Conservation (phyloP, 2,329 filamentous ascomycete genomes). For the Bertia moriformis region DNA sequence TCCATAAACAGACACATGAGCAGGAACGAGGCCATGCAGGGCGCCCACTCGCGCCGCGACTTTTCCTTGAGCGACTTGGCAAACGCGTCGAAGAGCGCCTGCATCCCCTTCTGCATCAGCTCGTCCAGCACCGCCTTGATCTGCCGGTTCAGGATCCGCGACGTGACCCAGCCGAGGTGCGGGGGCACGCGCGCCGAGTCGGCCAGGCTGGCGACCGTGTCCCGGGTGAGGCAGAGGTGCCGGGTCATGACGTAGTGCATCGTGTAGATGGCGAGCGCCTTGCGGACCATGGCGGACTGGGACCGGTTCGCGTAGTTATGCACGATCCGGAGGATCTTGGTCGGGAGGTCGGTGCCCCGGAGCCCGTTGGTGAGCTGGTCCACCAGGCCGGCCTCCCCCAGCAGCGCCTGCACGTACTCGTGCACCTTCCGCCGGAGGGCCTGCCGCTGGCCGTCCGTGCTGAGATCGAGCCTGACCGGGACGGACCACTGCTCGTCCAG, state of each 20-base stretch:
- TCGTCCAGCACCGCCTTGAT: constrained; percentile 42
- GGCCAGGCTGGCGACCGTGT: constrained; percentile 24
- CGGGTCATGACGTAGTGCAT: constrained; percentile 42
- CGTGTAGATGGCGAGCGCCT: constrained; percentile 36
- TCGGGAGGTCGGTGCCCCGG: constrained; percentile 27
- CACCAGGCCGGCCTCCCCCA: constrained; percentile 29
- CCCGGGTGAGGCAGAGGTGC: constrained; percentile 33
- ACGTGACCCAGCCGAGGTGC: constrained; percentile 28
- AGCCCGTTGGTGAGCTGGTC: constrained; percentile 33
- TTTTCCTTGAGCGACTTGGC: constrained; percentile 37
- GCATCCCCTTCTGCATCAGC: constrained; percentile 33
- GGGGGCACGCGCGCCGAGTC: constrained; percentile 26
- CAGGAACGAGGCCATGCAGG: constrained; percentile 39
- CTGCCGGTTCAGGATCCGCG: constrained; percentile 38
- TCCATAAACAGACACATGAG: constrained; percentile 45
- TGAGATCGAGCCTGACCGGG: constrained; percentile 33
- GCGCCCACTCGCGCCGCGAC: constrained; percentile 35
- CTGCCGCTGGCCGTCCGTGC: constrained; percentile 23
- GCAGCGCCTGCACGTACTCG: constrained; percentile 31
- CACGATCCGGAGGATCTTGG: constrained; percentile 28
- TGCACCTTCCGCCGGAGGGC: constrained; percentile 28
- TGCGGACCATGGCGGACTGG: constrained; percentile 32
- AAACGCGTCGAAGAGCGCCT: constrained; percentile 34
- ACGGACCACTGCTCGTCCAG: constrained; percentile 25
- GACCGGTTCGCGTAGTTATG: constrained; percentile 30